Conservation (phyloP, 2,329 filamentous ascomycete genomes). For the Aspergillus eucalypticola region DNA sequence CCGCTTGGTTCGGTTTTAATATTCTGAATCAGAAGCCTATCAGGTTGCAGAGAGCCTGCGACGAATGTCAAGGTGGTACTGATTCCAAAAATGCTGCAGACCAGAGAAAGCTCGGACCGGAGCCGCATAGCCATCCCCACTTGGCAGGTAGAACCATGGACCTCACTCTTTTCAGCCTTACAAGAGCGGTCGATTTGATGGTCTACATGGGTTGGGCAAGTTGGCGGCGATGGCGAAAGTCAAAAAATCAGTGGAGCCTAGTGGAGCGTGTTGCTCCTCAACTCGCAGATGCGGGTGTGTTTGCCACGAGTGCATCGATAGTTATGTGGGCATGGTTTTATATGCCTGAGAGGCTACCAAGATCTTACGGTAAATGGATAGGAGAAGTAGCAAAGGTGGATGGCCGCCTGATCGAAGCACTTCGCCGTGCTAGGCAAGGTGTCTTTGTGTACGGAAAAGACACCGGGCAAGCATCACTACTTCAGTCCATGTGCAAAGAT, state of each 20-base stretch:
- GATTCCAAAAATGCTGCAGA: conserved; percentile 7
- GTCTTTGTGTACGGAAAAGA: conserved; percentile 71
- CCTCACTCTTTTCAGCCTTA: conserved; percentile 74
- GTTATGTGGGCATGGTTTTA: conserved; percentile 95
- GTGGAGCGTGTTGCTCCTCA: conserved; percentile 44
- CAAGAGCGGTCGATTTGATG: conserved; percentile 70
- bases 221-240: conserved; percentile 39
- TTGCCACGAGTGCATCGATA: conserved; percentile 69
- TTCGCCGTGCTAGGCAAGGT: conserved; percentile 65
- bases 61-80: conserved; percentile 8
- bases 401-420: conserved; percentile 68
- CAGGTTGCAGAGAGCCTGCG: conserved; percentile 16
- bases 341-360: conserved; percentile 67
- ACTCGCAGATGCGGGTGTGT: conserved; percentile 67
- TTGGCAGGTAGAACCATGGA: conserved; percentile 75
- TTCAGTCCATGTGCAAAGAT: conserved; percentile 71
- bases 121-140: conserved; percentile 27
- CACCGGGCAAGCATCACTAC: conserved; percentile 67
- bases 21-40: conserved; percentile 48
- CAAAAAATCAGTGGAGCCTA: conserved; percentile 31
- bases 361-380: conserved; percentile 80
- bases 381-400: conserved; percentile 74
- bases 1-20: conserved; percentile 52
- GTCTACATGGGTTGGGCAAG: conserved; percentile 65
- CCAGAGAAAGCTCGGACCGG: conserved; percentile 8